These are phyloP conservation scores for Zizania palustris DNA, from an alignment of 202 grass and related monocot genomes.

Conservation along the genomic window DNA sequence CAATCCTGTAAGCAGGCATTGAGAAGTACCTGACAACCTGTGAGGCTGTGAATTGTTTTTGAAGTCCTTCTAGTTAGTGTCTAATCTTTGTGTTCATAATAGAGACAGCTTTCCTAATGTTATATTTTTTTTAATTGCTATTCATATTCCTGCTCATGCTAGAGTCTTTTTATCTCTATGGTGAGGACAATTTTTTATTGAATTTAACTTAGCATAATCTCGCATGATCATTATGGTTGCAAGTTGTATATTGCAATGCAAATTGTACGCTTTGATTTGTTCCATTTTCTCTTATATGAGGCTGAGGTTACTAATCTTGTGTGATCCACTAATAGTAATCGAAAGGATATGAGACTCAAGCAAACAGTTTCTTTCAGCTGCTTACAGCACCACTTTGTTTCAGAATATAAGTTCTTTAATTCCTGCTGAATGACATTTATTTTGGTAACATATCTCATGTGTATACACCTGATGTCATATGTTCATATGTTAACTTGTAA, in stretches of 20 bases:
- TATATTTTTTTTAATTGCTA: too few relatives aligned
- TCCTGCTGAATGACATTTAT: conserved; percentile 7
- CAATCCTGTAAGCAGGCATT: background rate
- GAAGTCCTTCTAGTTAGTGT: too few relatives aligned
- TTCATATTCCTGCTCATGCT: too few relatives aligned
- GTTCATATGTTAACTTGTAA: background rate
- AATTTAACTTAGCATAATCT: background rate
- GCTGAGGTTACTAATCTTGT: background rate
- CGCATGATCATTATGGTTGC: background rate
- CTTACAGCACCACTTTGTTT: background rate
- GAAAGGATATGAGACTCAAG: background rate
- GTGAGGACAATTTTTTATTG: background rate
- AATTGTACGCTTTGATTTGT: background rate
- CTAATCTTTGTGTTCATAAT: too few relatives aligned
- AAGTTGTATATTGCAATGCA: conserved; percentile 1
- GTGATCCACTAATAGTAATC: background rate
- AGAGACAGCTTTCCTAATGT: too few relatives aligned
- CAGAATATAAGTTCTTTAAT: background rate
- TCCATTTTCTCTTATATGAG: background rate
- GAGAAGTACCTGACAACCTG: too few relatives aligned
- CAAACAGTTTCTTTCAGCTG: background rate
- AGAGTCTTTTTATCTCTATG: background rate
- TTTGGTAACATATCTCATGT: background rate
- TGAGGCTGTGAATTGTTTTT: too few relatives aligned
- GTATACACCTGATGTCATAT: background rate